phyloP scores from a whole-genome alignment of 176 grass and related monocot genomes.

The Elymus sibiricus region DNA sequence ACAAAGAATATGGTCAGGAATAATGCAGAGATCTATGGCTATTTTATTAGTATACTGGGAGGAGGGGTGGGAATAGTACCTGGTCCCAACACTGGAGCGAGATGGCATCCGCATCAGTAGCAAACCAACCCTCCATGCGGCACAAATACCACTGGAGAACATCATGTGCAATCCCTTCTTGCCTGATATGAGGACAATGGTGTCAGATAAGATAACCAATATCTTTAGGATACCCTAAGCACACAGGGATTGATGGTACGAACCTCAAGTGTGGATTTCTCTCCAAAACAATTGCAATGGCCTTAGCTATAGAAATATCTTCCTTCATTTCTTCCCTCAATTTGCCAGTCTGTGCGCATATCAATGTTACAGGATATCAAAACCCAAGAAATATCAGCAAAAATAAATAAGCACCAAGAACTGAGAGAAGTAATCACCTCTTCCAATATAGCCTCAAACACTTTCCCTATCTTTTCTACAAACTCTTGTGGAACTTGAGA shows the following conservation, averaged over 20 bases:
- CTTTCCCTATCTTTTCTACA: conserved; percentile 73
- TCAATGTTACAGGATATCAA: not conserved
- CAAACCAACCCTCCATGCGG: conserved; percentile 99
- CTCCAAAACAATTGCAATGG: conserved; percentile 77
- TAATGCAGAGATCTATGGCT: conserved; percentile 7
- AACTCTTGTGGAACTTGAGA: conserved; percentile 82
- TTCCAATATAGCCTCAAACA: conserved; percentile 88
- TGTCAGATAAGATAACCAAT: conserved; percentile 3
- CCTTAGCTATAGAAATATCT: conserved; percentile 94
- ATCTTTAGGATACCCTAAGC: not conserved
- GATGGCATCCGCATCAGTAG: conserved; percentile 85
- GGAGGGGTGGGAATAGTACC: conserved; percentile 15
- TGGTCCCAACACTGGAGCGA: conserved; percentile 88
- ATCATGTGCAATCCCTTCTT: conserved; percentile 86
- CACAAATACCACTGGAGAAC: conserved; percentile 98
- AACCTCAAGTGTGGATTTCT: conserved; percentile 78
- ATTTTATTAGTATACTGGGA: not conserved
- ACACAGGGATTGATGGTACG: conserved; percentile 17
- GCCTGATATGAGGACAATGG: conserved; percentile 43
- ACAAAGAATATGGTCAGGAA: not conserved
- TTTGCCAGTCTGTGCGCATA: conserved; percentile 64
- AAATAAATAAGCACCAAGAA: not conserved
- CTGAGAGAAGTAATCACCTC: conserved; percentile 49
- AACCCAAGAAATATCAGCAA: not conserved
- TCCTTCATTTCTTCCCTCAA: conserved; percentile 58